Evolutionary conservation across 2,329 filamentous ascomycete genomes (phyloP), one percentile per base, ranked within the genome.

Genomic region (Teratosphaeriaceae sp.): DNA sequence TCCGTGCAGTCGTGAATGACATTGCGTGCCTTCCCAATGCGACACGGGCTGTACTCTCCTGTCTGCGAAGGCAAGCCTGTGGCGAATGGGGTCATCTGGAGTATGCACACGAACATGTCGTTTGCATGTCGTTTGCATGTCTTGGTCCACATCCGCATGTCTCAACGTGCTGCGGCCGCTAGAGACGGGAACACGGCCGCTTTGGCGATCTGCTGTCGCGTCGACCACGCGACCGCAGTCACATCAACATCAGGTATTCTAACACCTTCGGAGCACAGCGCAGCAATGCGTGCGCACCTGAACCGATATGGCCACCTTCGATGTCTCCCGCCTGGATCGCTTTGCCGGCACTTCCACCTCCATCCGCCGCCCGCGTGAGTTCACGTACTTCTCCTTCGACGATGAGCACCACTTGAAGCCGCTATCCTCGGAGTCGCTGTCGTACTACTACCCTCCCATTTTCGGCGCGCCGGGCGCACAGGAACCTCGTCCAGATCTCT

Each of bases 301-400:
- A 9, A 13, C 6, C 31, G 18, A 39, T 13, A 42, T 42, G 31
- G 16, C 42, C 21, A 38, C 19, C 22, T 88, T 88, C 60, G 64
- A 78, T 19, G 78, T 88, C 47, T 77, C 84, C 53, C 84, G 85
- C n/a, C 67, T 85, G 42, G 70, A 74, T 44, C 78, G 81, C 38
- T 90, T 90, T 60, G 68, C 69, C 30, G 82, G 82, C 44, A 71
- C 72, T 38, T 83, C 79, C 58, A 78, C 85, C 47, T 74, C 83
- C 3, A 82, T 94, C 47, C 82, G 82, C 59, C 74, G 86, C 52
- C 87, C 87, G 16, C 86, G 78, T 69, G 92, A 98, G 70, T 85
- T 98, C 51, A 78, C 90, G 3, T 88, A 76, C 66, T 98, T 97
- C 67, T 97, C 90, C 7, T 97, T 92, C 65, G 87, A 97, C 62